Percentiles rank a stretch among this genome's conserved stretches.
phyloP scores from a whole-genome alignment of 2,329 filamentous ascomycete species.

The Camillea tinctor region DNA sequence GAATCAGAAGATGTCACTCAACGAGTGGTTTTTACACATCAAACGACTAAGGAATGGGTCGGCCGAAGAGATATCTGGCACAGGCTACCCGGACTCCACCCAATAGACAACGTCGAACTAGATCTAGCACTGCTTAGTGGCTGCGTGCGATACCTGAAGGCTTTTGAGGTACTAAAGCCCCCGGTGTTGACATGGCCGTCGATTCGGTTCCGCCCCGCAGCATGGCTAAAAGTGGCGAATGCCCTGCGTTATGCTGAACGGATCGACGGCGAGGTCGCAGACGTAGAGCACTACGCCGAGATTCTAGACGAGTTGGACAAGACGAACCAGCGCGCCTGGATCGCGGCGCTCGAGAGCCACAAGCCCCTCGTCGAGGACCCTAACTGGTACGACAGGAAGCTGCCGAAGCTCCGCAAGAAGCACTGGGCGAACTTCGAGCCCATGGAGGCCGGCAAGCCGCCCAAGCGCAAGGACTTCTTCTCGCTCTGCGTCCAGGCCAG shows the following conservation, averaged over 20 bases:
- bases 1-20: slow-evolving; percentile 23
- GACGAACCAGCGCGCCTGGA: slow-evolving; percentile 30
- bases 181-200: slow-evolving; percentile 32
- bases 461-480: slow-evolving; percentile 32
- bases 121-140: slow-evolving; percentile 31
- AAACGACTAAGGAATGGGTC: slow-evolving; percentile 34
- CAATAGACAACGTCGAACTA: slow-evolving; percentile 22
- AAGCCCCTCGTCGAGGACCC: slow-evolving; percentile 33
- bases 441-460: slow-evolving; percentile 34
- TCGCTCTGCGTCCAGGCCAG: slow-evolving; percentile 31
- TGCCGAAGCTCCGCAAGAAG: slow-evolving; percentile 25
- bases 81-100: slow-evolving; percentile 21
- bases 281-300: slow-evolving; percentile 24
- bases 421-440: slow-evolving; percentile 34
- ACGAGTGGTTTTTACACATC: slow-evolving; percentile 33
- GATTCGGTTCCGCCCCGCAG: slow-evolving; percentile 31
- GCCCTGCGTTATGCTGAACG: slow-evolving; percentile 30
- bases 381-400: slow-evolving; percentile 30
- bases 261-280: slow-evolving; percentile 23
- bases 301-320: slow-evolving; percentile 31
- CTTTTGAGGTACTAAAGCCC: slow-evolving; percentile 25
- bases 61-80: slow-evolving; percentile 31
- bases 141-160: slow-evolving; percentile 30
- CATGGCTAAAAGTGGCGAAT: slow-evolving; percentile 33
- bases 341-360: slow-evolving; percentile 25